These are phyloP conservation scores for Madurella fahalii DNA, from an alignment of 2,329 filamentous ascomycete genomes.

Conservation along the genomic window DNA sequence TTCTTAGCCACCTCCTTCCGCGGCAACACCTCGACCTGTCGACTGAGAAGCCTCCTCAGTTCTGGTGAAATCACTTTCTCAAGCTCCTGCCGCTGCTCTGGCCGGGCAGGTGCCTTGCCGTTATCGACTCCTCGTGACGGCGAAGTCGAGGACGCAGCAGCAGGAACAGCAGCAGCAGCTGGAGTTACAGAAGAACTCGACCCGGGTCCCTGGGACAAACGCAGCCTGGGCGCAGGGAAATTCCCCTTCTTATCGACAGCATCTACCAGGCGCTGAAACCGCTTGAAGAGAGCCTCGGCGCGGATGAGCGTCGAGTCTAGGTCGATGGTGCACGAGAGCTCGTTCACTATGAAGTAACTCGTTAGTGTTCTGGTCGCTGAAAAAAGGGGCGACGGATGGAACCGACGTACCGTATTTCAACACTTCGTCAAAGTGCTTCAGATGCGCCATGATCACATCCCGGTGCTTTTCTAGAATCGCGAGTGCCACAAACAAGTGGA, in stretches of 20 bases:
- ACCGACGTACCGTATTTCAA: conserved; percentile 77
- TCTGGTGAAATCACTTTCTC: conserved; percentile 54
- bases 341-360: conserved; percentile 64
- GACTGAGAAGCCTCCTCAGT: conserved; percentile 50
- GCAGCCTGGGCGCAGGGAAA: conserved; percentile 24
- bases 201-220: neutral
- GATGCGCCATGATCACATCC: conserved; percentile 92
- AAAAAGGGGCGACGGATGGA: neutral
- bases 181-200: neutral
- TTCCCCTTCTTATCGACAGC: conserved; percentile 88
- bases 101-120: conserved; percentile 13
- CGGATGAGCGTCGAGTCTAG: conserved; percentile 79
- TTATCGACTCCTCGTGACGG: neutral
- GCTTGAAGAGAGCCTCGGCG: conserved; percentile 81
- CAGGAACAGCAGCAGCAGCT: too few relatives aligned
- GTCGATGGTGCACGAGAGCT: conserved; percentile 90
- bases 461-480: conserved; percentile 94
- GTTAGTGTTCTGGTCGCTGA: neutral
- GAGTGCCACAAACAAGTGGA: conserved; percentile 90
- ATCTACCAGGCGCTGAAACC: conserved; percentile 84
- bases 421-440: conserved; percentile 94
- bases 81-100: conserved; percentile 24
- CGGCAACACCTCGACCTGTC: conserved; percentile 43
- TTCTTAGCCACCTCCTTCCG: conserved; percentile 28
- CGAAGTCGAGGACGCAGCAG: neutral